Evolutionary conservation across 805 yeast species (phyloP), one percentile per base, ranked within the genome.

Genomic region (Schizosaccharomyces cryophilus): DNA sequence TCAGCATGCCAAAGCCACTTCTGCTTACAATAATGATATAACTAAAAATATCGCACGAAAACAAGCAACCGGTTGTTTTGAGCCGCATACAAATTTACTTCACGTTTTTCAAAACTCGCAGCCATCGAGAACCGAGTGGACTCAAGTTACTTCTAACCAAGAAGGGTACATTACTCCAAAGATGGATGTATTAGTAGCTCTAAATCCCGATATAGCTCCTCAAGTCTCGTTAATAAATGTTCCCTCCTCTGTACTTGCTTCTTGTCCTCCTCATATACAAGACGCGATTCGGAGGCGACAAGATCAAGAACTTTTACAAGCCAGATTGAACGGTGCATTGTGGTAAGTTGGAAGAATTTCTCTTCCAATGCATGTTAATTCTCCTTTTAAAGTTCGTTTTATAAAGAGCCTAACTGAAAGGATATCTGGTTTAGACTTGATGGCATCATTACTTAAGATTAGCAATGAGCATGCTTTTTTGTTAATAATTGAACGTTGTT

Each of bases 81-180:
- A 90, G 69, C 79, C 84, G 1, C 90, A 88, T 70, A 85, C 95
- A 0, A 94, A 94, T n/a, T 75, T 84, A 40, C 74, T 77, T 45
- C 87, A 87, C 69, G 80, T 80, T 42, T 96, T 97, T 2, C 69
- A 67, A 24, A 73, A 75, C 4, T 83, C 95, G 6, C 98, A 93
- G 72, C 87, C 97, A 1, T 73, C 64, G 11, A 45, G 26, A 19
- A 61, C 61, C 13, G 38, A 38, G 31, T 64, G 64, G 66, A 7
- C 19, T 24, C 58, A 45, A 7, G 62, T 35, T 35, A 4, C 40
- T 35, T 15, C 9, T 15, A 15, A 35, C 40, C 40, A 35, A 35
- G 40, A 35, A 11, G 40, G 13, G 15, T 35, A 5, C 13, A 35
- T 35, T 11, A 15, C 17, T 35, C 40, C 40, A 35, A 35, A 35